Conservation (phyloP, 148 eudicot species). For the Chenopodium berlandieri region DNA sequence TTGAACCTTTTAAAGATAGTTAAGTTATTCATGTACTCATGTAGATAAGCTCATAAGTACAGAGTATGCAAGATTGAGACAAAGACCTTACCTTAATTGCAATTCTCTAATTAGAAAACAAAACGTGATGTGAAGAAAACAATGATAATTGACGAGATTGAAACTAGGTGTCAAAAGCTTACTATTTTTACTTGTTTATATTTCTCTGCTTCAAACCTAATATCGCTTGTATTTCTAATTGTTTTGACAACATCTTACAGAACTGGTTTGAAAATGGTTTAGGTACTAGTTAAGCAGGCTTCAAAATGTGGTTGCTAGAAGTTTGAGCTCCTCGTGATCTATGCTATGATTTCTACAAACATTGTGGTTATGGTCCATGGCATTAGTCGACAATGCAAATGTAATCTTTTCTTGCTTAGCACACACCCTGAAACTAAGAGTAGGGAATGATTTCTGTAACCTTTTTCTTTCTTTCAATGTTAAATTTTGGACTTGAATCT, state of each 20-base stretch:
- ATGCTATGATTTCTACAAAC: background rate
- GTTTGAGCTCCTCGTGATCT: background rate
- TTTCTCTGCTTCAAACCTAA: background rate
- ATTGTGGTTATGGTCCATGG: background rate
- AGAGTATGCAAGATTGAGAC: background rate
- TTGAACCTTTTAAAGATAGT: background rate
- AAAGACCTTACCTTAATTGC: background rate
- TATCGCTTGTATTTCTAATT: background rate
- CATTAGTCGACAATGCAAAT: background rate
- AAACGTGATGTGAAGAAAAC: background rate
- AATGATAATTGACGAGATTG: background rate
- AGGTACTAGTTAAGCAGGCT: constrained; percentile 9
- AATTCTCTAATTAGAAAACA: background rate
- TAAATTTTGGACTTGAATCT: background rate
- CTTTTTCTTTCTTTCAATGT: background rate
- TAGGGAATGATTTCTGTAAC: background rate
- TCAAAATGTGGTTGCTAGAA: background rate
- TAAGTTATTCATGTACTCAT: background rate
- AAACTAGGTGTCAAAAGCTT: background rate
- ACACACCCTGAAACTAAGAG: background rate
- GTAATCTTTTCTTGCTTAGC: background rate
- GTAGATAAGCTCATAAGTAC: too few species aligned
- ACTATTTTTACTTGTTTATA: background rate
- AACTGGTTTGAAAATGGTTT: background rate
- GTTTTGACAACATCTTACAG: background rate